Base-by-base conservation (phyloP, 768 basidiomycete genomes). In the Tubosaeta sp. region DNA sequence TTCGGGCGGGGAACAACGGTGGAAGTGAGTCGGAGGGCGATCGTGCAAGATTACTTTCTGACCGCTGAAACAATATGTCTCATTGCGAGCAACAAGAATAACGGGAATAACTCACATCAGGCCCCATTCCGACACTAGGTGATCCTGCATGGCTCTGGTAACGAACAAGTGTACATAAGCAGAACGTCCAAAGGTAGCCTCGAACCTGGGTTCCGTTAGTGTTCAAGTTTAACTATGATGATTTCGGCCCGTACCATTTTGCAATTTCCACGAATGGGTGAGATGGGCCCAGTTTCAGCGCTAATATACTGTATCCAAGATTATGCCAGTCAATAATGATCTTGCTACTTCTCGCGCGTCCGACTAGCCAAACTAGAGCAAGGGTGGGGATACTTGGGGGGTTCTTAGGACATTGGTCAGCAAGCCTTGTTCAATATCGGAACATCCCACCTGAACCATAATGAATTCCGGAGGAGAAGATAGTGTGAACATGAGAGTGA, bases 281-380 rank as follows among this genome's bases (percentile, higher is more conserved):
- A 0, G 68, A 65, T 1, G 74, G 53, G 0, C 92, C 89, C n/a
- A 94, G 72, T 60, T 83, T 86, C 57, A 99, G 69, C 1, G 87
- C 88, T 44, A 99, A 80, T 43, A 98, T 93, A 57, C 85, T 95
- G 66, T 92, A 94, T 16, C 97, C 97, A 25, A 95, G 80, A 68
- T 99, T 99, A 67, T 99, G 97, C 97, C 97, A 99, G 71, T 99
- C 97, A 50, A 99, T 94, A 54, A 99, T 89, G 58, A 99, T 75
- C 61, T 89, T 91, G 58, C 86, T 86, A 4, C 88, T 86, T 16
- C 83, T 78, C 14, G 91, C 61, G 17, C 73, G 64, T 19, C 80
- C 80, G 1, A 86, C 83, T 26, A 93, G 67, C 77, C 89, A 88
- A 3, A 90, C 91, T 17, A 98, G 73, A 3, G 86, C 85, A 16